Evolutionary conservation across 176 grass and related monocot genomes (phyloP).

Genomic region (Oryza rufipogon): DNA sequence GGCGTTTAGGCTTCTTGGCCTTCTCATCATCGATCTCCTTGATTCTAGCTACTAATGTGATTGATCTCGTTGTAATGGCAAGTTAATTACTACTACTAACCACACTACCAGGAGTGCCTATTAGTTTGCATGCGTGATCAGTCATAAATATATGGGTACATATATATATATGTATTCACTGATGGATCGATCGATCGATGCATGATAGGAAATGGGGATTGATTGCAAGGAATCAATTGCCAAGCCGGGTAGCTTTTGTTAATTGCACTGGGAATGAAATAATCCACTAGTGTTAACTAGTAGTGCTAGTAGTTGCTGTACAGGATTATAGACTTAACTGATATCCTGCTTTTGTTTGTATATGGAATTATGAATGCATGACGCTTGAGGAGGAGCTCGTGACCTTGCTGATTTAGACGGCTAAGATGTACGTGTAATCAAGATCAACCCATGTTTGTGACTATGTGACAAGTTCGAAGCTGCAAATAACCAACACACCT

Average conservation of each 20-base stretch:
- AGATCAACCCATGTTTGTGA: background rate
- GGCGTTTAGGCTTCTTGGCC: background rate
- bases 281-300: background rate
- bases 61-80: background rate
- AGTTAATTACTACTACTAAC: background rate
- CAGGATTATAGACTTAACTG: background rate
- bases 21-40: background rate
- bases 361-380: background rate
- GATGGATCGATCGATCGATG: background rate
- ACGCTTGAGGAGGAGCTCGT: background rate
- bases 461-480: background rate
- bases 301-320: background rate
- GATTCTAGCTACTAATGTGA: background rate
- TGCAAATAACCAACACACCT: background rate
- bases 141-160: background rate
- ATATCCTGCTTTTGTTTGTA: background rate
- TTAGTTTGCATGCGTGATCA: background rate
- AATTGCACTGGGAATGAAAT: background rate
- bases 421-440: conserved; percentile 25
- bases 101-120: background rate
- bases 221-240: conserved; percentile 23
- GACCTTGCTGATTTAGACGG: conserved; percentile 23
- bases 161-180: background rate
- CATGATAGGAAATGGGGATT: conserved; percentile 12
- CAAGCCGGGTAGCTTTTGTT: background rate